Conservation (phyloP, 2,329 filamentous ascomycete species). For the Emmonsia crescens region DNA sequence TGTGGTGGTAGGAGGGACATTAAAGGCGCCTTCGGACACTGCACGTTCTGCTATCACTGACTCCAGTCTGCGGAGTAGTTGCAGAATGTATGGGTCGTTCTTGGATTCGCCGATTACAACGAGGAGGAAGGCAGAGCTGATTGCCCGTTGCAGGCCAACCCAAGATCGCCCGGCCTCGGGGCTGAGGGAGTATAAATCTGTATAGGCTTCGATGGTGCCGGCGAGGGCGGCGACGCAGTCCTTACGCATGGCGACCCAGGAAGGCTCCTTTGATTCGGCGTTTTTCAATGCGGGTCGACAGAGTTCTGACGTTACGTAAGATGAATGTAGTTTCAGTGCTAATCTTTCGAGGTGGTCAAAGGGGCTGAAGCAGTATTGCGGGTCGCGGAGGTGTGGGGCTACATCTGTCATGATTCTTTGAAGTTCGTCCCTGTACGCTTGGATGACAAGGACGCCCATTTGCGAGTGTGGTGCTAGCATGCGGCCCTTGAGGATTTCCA, state of each 20-base stretch:
- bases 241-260: slow-evolving; percentile 33
- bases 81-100: slow-evolving; percentile 29
- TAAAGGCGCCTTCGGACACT: slow-evolving; percentile 24
- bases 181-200: slow-evolving; percentile 41
- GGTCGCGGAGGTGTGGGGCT: slow-evolving; percentile 47
- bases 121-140: slow-evolving; percentile 38
- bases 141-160: slow-evolving; percentile 37
- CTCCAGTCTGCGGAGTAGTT: slow-evolving; percentile 33
- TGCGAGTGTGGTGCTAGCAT: slow-evolving; percentile 44
- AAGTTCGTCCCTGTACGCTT: slow-evolving; percentile 47
- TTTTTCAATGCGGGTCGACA: slow-evolving; percentile 50
- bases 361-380: slow-evolving; percentile 28
- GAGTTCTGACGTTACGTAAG: slow-evolving; percentile 52
- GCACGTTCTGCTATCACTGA: slow-evolving; percentile 35
- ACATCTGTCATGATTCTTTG: slow-evolving; percentile 48
- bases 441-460: slow-evolving; percentile 44
- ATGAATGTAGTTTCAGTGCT: slow-evolving; percentile 50
- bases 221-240: slow-evolving; percentile 47
- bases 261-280: slow-evolving; percentile 34
- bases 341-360: slow-evolving; percentile 50
- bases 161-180: slow-evolving; percentile 36
- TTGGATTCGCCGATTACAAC: slow-evolving; percentile 37
- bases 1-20: slow-evolving; percentile 6
- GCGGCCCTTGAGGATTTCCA: slow-evolving; percentile 50
- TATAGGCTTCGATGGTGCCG: slow-evolving; percentile 48